These are phyloP conservation scores for Pelargonium cotyledonis DNA, from an alignment of 441 rosid genomes.

Conservation along the genomic window DNA sequence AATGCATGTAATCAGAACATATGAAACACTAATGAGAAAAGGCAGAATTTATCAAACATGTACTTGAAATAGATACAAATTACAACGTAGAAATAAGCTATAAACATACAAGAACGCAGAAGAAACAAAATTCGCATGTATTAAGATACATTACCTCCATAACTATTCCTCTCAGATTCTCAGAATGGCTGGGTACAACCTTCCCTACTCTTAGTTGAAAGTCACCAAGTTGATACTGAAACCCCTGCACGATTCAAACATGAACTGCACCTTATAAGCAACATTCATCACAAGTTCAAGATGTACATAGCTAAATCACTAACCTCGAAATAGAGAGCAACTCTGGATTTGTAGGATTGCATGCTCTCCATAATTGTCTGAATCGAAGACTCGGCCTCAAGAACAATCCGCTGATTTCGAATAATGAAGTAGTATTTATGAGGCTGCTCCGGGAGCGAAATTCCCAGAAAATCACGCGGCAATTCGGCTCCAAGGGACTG, in stretches of 20 bases:
- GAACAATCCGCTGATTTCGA: conserved; percentile 54
- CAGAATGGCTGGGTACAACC: conserved; percentile 67
- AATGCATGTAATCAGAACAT: no score
- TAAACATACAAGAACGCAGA: no score
- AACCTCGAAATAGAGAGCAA: conserved; percentile 72
- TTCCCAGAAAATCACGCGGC: conserved; percentile 78
- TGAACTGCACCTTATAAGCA: not conserved
- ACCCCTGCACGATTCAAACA: conserved; percentile 41
- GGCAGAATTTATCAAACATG: no score
- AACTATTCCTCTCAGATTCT: conserved; percentile 76
- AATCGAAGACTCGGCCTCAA: conserved; percentile 78
- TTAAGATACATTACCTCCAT: conserved; percentile 61
- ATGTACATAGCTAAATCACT: not conserved
- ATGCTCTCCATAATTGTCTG: conserved; percentile 86
- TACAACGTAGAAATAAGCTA: no score
- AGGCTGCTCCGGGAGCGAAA: conserved; percentile 71
- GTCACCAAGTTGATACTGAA: conserved; percentile 84
- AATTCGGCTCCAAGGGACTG: conserved; percentile 45
- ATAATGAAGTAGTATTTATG: conserved; percentile 69
- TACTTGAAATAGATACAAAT: no score
- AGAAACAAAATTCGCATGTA: no score
- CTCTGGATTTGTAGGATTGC: conserved; percentile 21
- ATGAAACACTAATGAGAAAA: no score
- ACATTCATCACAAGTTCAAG: not conserved
- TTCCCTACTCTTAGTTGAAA: conserved; percentile 80